Conservation (phyloP, 768 basidiomycete species). For the Kwoniella sp. region DNA sequence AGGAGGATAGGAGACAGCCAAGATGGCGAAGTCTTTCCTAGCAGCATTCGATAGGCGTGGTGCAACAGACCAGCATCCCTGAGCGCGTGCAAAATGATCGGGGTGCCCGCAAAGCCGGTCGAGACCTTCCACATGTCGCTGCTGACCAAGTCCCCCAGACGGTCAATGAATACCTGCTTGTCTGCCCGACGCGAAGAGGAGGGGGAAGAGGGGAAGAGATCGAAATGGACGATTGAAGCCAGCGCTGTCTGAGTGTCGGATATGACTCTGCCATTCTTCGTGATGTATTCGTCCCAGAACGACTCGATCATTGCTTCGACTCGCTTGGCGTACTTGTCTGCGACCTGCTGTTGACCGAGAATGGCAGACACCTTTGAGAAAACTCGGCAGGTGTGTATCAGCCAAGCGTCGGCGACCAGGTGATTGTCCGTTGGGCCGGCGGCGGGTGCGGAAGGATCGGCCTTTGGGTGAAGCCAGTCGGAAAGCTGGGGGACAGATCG, state of each 20-base stretch:
- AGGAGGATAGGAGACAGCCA: slow-evolving; percentile 36
- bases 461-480: slow-evolving; percentile 39
- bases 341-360: neutral
- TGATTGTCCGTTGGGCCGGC: slow-evolving; percentile 4
- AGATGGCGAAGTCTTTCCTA: slow-evolving; percentile 30
- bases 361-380: neutral
- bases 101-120: slow-evolving; percentile 53
- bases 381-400: slow-evolving; percentile 6
- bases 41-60: slow-evolving; percentile 48
- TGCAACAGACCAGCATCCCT: slow-evolving; percentile 30
- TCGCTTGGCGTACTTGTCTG: neutral
- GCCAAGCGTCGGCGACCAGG: slow-evolving; percentile 17
- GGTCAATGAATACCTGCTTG: slow-evolving; percentile 7
- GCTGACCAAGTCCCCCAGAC: slow-evolving; percentile 25
- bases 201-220: slow-evolving; percentile 13
- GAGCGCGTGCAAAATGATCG: slow-evolving; percentile 44
- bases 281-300: slow-evolving; percentile 37
- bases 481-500: slow-evolving; percentile 27
- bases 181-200: neutral
- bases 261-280: slow-evolving; percentile 31
- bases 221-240: slow-evolving; percentile 30
- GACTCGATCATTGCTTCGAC: slow-evolving; percentile 30
- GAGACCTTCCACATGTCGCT: slow-evolving; percentile 23
- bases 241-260: slow-evolving; percentile 39
- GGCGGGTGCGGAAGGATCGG: slow-evolving; percentile 36